Percentiles rank a stretch among this genome's conserved stretches.
phyloP scores from a whole-genome alignment of 2,329 filamentous ascomycete species.

The Diplodia corticola region DNA sequence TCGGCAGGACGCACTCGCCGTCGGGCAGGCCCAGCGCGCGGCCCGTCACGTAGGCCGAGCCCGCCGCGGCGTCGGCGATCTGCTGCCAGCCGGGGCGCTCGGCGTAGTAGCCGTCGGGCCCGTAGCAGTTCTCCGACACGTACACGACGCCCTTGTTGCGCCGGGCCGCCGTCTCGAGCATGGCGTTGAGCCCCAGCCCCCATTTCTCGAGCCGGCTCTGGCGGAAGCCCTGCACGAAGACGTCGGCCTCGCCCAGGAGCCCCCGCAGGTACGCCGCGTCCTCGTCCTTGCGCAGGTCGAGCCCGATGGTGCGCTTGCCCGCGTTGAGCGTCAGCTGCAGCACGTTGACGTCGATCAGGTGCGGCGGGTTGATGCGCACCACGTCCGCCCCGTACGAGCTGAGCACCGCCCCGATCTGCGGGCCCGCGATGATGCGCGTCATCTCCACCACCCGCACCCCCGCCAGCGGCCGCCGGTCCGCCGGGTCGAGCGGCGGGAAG shows the following conservation, averaged over 20 bases:
- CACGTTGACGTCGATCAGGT: conserved; percentile 40
- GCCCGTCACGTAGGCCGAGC: conserved; percentile 36
- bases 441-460: conserved; percentile 44
- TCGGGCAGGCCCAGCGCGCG: conserved; percentile 35
- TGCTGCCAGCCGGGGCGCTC: conserved; percentile 53
- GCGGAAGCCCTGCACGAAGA: conserved; percentile 57
- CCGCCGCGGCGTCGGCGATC: conserved; percentile 39
- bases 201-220: conserved; percentile 45
- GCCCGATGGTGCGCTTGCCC: conserved; percentile 49
- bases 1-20: conserved; percentile 30
- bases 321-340: conserved; percentile 47
- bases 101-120: conserved; percentile 48
- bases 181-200: conserved; percentile 46
- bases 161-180: conserved; percentile 43
- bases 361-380: conserved; percentile 48
- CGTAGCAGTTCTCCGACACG: conserved; percentile 55
- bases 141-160: conserved; percentile 50
- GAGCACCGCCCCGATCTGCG: conserved; percentile 45
- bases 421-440: conserved; percentile 49
- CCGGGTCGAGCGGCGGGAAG: conserved; percentile 34
- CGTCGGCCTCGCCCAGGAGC: conserved; percentile 52
- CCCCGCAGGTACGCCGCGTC: conserved; percentile 44
- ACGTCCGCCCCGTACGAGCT: conserved; percentile 51
- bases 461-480: conserved; percentile 42
- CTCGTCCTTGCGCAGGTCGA: conserved; percentile 49